Evolutionary conservation across 1,284 basidiomycete species (phyloP).

Genomic region (Phellopilus nigrolimitatus): DNA sequence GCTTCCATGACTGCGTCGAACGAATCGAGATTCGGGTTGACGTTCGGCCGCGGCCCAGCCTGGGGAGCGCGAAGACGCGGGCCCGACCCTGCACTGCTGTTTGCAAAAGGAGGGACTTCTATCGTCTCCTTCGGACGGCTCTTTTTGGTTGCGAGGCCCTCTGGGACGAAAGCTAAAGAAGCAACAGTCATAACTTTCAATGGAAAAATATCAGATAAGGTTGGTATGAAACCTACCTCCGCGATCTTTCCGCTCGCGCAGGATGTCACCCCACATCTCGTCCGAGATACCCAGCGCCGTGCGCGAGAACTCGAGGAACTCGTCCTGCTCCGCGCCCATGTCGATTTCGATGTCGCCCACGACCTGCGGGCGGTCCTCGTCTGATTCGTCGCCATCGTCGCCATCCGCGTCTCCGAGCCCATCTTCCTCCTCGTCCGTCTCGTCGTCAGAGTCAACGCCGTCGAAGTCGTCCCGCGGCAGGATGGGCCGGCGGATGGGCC

Average conservation of each 20-base stretch:
- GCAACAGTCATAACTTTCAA: neutral
- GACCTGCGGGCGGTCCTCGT: constrained; percentile 73
- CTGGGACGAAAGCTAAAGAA: constrained; percentile 62
- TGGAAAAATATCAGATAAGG: constrained; percentile 5
- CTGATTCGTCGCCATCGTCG: constrained; percentile 56
- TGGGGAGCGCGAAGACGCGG: constrained; percentile 18
- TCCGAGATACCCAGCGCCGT: constrained; percentile 84
- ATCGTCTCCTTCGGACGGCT: neutral
- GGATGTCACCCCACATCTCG: constrained; percentile 78
- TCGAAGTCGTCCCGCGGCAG: constrained; percentile 78
- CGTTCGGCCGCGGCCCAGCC: constrained; percentile 35
- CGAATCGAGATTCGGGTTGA: constrained; percentile 73
- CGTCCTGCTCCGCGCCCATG: constrained; percentile 86
- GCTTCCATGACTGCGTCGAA: constrained; percentile 94
- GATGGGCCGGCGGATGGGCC: constrained; percentile 64
- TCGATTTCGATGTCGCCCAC: constrained; percentile 81
- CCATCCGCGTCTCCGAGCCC: constrained; percentile 24
- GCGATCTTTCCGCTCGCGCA: constrained; percentile 66
- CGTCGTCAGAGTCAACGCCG: constrained; percentile 82
- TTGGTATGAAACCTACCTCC: constrained; percentile 62
- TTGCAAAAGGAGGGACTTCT: no score
- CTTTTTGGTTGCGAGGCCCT: constrained; percentile 4
- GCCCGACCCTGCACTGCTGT: neutral
- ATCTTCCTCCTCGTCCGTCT: constrained; percentile 61
- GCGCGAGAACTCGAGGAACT: constrained; percentile 89